phyloP scores from a whole-genome alignment of 257 asterid species.

The Marsdenia floribunda region DNA sequence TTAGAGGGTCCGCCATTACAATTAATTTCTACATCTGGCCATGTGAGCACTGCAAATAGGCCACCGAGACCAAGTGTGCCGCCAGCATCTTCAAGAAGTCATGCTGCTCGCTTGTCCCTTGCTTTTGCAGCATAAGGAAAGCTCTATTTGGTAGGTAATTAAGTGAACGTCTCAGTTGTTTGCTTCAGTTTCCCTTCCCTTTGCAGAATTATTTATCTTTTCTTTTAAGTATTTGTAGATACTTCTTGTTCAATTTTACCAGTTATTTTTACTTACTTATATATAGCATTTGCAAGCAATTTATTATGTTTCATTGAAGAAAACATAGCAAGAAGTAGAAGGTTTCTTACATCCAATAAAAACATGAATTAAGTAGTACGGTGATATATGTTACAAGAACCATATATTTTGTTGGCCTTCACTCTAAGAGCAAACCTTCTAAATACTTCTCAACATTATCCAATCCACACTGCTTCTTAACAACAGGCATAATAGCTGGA shows the following conservation, averaged over 20 bases:
- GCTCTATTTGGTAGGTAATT: background rate
- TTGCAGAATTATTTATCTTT: too few species aligned
- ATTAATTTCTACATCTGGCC: conserved; percentile 23
- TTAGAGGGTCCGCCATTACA: conserved; percentile 30
- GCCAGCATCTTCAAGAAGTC: conserved; percentile 39
- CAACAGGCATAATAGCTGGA: conserved; percentile 24
- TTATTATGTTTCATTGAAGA: too few species aligned
- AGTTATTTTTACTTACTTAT: too few species aligned
- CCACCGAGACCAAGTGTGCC: conserved; percentile 53
- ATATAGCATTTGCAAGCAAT: too few species aligned
- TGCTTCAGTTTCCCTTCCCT: background rate
- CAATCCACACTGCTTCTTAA: conserved; percentile 20
- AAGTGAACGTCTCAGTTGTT: background rate
- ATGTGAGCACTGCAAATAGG: conserved; percentile 50
- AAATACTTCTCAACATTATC: conserved; percentile 20
- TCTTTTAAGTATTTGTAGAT: too few species aligned
- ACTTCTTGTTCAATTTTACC: too few species aligned
- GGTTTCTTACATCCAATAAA: too few species aligned
- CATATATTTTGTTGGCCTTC: background rate
- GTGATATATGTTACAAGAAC: background rate
- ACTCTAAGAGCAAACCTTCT: conserved; percentile 12
- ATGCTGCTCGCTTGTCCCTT: conserved; percentile 66
- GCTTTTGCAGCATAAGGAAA: conserved; percentile 65
- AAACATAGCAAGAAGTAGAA: too few species aligned
- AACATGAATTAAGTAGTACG: background rate